These are phyloP conservation scores for Petunia hybrid DNA, from an alignment of 305 asterid species.

Conservation along the genomic window DNA sequence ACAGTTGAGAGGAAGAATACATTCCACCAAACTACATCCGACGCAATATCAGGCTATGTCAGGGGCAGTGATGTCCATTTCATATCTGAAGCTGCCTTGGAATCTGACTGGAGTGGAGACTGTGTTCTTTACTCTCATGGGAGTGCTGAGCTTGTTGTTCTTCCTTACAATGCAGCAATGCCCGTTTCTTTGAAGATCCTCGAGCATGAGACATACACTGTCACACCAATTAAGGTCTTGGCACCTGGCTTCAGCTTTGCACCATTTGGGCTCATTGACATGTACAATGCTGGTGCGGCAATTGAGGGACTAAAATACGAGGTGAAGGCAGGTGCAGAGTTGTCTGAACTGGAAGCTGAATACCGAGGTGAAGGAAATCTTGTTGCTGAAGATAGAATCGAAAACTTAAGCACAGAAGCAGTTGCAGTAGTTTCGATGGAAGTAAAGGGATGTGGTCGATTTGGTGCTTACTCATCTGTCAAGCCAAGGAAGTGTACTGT, in stretches of 20 bases:
- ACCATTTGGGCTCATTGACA: conserved; percentile 80
- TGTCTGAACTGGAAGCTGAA: conserved; percentile 34
- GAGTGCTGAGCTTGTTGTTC: conserved; percentile 44
- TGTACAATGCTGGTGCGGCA: conserved; percentile 73
- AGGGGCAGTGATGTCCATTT: conserved; percentile 80
- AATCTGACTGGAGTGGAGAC: conserved; percentile 68
- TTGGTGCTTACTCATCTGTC: conserved; percentile 82
- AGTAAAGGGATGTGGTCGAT: conserved; percentile 82
- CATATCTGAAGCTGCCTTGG: conserved; percentile 63
- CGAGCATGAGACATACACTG: conserved; percentile 77
- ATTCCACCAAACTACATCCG: conserved; percentile 71
- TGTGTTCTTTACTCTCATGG: conserved; percentile 64
- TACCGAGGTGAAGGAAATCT: conserved; percentile 37
- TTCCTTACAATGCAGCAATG: conserved; percentile 61
- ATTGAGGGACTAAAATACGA: conserved; percentile 49
- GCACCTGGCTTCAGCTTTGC: conserved; percentile 63
- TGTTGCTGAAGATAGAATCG: conserved; percentile 40
- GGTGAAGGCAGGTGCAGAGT: conserved; percentile 35
- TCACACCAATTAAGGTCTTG: conserved; percentile 64
- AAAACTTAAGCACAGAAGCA: conserved; percentile 52
- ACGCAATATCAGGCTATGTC: conserved; percentile 66
- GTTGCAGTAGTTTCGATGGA: conserved; percentile 55
- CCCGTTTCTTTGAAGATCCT: conserved; percentile 82
- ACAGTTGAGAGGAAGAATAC: conserved; percentile 78
- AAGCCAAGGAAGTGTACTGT: conserved; percentile 62